A percentile compares a stretch with the other conserved stretches of the same genome.
Conservation (phyloP, 306 rosid genomes). For the Medicago arabica region DNA sequence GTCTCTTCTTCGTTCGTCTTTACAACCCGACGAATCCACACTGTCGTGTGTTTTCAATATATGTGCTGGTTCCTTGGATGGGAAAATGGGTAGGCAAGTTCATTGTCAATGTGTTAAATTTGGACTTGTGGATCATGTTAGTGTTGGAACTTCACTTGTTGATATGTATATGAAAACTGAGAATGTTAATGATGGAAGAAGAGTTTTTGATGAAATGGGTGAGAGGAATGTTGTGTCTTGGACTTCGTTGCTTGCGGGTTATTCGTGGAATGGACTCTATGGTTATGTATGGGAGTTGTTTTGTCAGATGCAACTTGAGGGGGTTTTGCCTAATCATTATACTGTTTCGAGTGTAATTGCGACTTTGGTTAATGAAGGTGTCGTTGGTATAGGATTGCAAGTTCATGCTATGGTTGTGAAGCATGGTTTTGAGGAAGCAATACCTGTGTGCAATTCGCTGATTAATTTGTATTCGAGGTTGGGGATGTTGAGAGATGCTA, state of each 20-base stretch:
- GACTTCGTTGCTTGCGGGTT: slow-evolving; percentile 80
- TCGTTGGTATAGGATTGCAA: slow-evolving; percentile 61
- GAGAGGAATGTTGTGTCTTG: slow-evolving; percentile 77
- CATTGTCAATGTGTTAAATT: slow-evolving; percentile 73
- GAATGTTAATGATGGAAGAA: slow-evolving; percentile 61
- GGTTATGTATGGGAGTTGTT: slow-evolving; percentile 53
- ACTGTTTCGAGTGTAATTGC: slow-evolving; percentile 66
- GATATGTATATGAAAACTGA: slow-evolving; percentile 90
- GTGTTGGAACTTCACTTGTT: slow-evolving; percentile 77
- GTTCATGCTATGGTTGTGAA: slow-evolving; percentile 69
- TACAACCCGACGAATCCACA: slow-evolving; percentile 51
- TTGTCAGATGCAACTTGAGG: slow-evolving; percentile 59
- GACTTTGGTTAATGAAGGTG: slow-evolving; percentile 59
- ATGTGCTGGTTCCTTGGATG: slow-evolving; percentile 62
- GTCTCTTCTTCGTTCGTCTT: slow-evolving; percentile 49
- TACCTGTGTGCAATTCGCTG: slow-evolving; percentile 65
- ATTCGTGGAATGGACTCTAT: slow-evolving; percentile 55
- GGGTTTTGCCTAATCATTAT: slow-evolving; percentile 61
- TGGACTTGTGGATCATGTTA: slow-evolving; percentile 62
- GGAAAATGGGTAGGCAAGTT: slow-evolving; percentile 61
- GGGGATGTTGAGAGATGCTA: slow-evolving; percentile 64
- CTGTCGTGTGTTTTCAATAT: slow-evolving; percentile 64
- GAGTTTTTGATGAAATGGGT: slow-evolving; percentile 76
- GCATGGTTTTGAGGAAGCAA: slow-evolving; percentile 62
- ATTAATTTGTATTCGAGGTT: slow-evolving; percentile 72